Conservation (phyloP, 2,329 filamentous ascomycete species). For the Escovopsis weberi region DNA sequence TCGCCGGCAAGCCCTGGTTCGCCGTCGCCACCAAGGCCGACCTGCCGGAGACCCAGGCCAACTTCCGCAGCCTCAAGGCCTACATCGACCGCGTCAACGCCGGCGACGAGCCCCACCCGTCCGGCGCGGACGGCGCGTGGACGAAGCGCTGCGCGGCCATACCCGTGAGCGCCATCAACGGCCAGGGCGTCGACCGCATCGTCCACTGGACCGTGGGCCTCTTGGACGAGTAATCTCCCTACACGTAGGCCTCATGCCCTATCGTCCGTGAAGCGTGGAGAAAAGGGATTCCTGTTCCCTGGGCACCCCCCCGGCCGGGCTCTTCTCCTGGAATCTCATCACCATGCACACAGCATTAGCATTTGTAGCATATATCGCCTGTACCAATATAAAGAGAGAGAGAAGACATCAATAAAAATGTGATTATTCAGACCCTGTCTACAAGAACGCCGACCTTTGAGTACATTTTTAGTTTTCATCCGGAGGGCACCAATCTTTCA, state of each 20-base stretch:
- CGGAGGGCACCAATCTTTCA: too few species aligned
- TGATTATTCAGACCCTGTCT: too few species aligned
- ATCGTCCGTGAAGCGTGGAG: background rate
- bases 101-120: conserved; percentile 57
- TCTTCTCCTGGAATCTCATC: too few species aligned
- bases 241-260: background rate
- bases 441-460: too few species aligned
- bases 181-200: conserved; percentile 65
- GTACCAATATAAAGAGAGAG: background rate
- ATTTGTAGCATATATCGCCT: background rate
- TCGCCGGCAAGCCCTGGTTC: conserved; percentile 93
- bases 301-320: too few species aligned
- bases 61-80: conserved; percentile 52
- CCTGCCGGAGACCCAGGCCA: conserved; percentile 60
- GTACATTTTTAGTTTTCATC: too few species aligned
- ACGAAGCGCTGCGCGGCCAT: conserved; percentile 51
- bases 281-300: too few species aligned
- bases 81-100: conserved; percentile 56
- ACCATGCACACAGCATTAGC: too few species aligned
- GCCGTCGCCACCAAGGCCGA: conserved; percentile 92
- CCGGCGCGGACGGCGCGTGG: conserved; percentile 44
- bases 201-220: conserved; percentile 59
- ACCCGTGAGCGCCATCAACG: conserved; percentile 79
- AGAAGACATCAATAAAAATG: background rate
- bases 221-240: conserved; percentile 32